phyloP scores from a whole-genome alignment of 768 basidiomycete species.

The Lentinula edodes region DNA sequence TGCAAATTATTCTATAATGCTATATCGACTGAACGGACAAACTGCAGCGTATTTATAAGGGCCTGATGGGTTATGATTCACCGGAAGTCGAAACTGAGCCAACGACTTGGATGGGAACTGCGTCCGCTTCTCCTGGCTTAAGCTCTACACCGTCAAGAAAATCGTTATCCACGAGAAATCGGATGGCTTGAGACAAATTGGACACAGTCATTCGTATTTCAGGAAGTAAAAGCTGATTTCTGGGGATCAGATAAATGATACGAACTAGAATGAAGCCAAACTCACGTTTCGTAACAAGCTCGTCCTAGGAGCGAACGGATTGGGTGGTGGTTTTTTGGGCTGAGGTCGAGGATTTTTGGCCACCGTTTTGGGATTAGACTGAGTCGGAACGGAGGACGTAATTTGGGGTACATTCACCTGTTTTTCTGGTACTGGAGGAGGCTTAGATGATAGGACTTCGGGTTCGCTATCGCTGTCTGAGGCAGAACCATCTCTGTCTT shows the following conservation, averaged over 20 bases:
- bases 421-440: not conserved
- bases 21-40: not conserved
- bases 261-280: conserved; percentile 6
- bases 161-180: conserved; percentile 86
- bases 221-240: conserved; percentile 63
- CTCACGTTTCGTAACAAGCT: conserved; percentile 77
- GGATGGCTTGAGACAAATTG: conserved; percentile 88
- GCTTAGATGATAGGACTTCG: conserved; percentile 32
- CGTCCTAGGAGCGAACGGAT: conserved; percentile 63
- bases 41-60: not conserved
- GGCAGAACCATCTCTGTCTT: conserved; percentile 7
- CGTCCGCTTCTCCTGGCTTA: conserved; percentile 68
- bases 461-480: conserved; percentile 40
- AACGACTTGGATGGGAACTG: conserved; percentile 59
- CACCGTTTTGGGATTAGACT: conserved; percentile 4
- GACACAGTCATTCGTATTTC: conserved; percentile 88
- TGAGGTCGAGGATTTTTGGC: conserved; percentile 22
- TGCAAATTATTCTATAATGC: not conserved
- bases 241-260: conserved; percentile 4
- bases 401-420: not conserved
- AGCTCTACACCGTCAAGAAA: conserved; percentile 79
- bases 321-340: conserved; percentile 47
- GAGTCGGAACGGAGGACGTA: not conserved
- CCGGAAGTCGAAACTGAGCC: conserved; percentile 5
- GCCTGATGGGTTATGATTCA: too few species aligned